Conservation (phyloP, 208 protist genomes). For the Polymyxa betae region DNA sequence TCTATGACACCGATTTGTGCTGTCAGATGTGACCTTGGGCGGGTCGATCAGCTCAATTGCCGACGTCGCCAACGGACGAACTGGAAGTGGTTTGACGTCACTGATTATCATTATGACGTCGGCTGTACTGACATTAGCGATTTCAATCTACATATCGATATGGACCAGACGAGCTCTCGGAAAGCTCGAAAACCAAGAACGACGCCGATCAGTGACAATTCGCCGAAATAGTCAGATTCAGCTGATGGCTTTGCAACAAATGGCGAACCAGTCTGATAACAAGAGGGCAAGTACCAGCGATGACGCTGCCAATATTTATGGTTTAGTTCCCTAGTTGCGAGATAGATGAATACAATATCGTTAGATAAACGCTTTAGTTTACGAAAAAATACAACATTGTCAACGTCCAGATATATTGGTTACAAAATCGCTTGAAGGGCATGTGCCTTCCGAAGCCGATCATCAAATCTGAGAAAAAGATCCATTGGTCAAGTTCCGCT, state of each 20-base stretch:
- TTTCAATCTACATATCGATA: constrained; percentile 5
- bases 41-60: neutral
- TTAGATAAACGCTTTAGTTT: no score
- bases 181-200: constrained; percentile 28
- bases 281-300: no score
- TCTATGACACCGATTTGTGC: neutral
- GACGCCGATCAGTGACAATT: constrained; percentile 44
- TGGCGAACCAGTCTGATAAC: neutral
- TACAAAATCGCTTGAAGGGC: no score
- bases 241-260: neutral
- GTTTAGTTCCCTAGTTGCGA: no score
- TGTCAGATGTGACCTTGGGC: neutral
- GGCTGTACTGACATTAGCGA: constrained; percentile 1
- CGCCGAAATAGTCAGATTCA: constrained; percentile 29
- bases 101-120: neutral
- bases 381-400: no score
- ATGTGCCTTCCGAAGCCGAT: no score
- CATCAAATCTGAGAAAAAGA: no score
- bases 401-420: no score
- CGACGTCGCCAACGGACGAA: neutral
- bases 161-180: neutral
- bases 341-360: no score
- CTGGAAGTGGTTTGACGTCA: neutral
- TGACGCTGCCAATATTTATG: no score
- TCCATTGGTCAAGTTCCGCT: no score